phyloP scores from a whole-genome alignment of 2,329 filamentous ascomycete genomes.

The Fusarium sp. region DNA sequence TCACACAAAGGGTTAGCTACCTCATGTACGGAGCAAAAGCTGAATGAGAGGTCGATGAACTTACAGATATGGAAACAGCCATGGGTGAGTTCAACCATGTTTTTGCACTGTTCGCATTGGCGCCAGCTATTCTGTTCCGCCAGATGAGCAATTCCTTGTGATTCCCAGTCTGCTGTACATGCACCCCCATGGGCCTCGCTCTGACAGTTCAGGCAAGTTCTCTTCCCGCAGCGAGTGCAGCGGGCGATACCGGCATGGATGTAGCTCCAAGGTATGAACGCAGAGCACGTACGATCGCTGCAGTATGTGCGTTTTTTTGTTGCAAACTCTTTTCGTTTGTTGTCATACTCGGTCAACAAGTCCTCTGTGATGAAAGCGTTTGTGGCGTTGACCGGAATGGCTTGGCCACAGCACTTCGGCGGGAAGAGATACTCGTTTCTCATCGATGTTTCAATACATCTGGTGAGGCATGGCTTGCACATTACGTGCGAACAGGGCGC shows the following conservation, averaged over 20 bases:
- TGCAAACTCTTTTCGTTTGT: accelerated
- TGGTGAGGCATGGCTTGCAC: not conserved
- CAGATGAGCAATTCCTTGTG: too few relatives aligned
- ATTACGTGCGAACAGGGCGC: not conserved
- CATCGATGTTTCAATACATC: not conserved
- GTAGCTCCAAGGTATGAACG: not conserved
- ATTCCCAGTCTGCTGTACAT: too few relatives aligned
- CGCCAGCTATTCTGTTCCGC: too few relatives aligned
- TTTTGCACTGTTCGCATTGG: too few relatives aligned
- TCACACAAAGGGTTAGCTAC: too few relatives aligned
- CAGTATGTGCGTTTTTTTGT: accelerated
- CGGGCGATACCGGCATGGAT: too few relatives aligned
- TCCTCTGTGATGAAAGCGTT: accelerated
- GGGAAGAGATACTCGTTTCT: not conserved
- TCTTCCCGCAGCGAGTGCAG: not conserved
- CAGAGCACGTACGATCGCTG: accelerated
- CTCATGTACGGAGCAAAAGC: too few relatives aligned
- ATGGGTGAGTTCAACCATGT: accelerated
- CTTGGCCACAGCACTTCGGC: not conserved
- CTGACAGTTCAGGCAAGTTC: accelerated
- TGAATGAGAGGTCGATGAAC: too few relatives aligned
- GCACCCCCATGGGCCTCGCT: not conserved
- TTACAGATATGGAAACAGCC: not conserved
- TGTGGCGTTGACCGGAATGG: accelerated
- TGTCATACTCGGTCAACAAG: accelerated